phyloP scores from a whole-genome alignment of 208 protist genomes.

The Leishmania turanica region DNA sequence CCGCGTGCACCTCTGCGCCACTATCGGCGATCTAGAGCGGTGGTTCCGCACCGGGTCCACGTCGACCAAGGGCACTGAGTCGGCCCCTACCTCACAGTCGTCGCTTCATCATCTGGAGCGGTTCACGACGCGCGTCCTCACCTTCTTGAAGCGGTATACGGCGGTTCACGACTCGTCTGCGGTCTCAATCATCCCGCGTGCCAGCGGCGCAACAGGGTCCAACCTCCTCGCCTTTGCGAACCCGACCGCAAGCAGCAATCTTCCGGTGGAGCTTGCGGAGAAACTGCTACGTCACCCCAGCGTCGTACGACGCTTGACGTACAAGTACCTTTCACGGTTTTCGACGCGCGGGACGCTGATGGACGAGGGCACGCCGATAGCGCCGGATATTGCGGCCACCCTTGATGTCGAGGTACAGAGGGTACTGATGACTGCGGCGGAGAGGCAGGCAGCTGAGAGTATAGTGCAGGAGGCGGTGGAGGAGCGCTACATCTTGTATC shows the following conservation, averaged over 20 bases:
- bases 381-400: slow-evolving; percentile 10
- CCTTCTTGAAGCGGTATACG: slow-evolving; percentile 44
- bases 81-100: slow-evolving; percentile 66
- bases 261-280: slow-evolving; percentile 20
- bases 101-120: slow-evolving; percentile 52
- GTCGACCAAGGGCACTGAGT: slow-evolving; percentile 69
- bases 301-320: slow-evolving; percentile 36
- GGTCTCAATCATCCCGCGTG: not conserved
- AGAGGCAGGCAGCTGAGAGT: slow-evolving; percentile 30
- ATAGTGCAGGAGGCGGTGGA: slow-evolving; percentile 71
- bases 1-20: slow-evolving; percentile 68
- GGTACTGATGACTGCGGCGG: slow-evolving; percentile 19
- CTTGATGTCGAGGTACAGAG: slow-evolving; percentile 22
- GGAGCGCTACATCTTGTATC: slow-evolving; percentile 83
- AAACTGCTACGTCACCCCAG: slow-evolving; percentile 38
- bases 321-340: slow-evolving; percentile 37
- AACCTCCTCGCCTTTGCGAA: not conserved
- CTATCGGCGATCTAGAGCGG: slow-evolving; percentile 83
- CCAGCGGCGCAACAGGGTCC: slow-evolving; percentile 8
- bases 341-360: slow-evolving; percentile 41
- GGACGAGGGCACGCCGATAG: slow-evolving; percentile 19
- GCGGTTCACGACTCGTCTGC: not conserved
- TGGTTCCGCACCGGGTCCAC: slow-evolving; percentile 80
- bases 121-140: slow-evolving; percentile 55
- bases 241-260: not conserved